Base-by-base conservation (phyloP, 2,329 filamentous ascomycete species). In the Torrubiellomyces zombiae region DNA sequence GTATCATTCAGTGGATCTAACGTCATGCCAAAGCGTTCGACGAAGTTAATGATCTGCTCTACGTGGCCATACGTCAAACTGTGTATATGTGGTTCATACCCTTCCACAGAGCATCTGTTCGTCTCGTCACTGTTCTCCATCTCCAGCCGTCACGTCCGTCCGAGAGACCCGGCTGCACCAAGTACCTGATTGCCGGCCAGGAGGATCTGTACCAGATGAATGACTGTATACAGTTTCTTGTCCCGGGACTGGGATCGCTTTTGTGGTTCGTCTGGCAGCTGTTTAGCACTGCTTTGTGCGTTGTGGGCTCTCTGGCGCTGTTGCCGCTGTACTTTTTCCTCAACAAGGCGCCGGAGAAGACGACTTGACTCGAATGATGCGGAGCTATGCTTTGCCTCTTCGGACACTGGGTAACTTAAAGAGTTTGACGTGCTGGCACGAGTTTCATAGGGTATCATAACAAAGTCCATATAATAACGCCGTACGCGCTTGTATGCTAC, bases 171-270 rank as follows among this genome's bases (percentile, higher is more conserved):
- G 39, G 38, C 17, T 39, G 28, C n/a, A 28, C 33, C 12, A 43
- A 35, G 16, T 89, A 83, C 52, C 78, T 74, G 43, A 85, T 92
- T 33, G 48, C 58, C 6, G 64, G 60, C 11, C 83, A 93, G 44
- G 73, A 91, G 35, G 82, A 93, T 43, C 52, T 85, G 6, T 92
- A 92, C 42, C 79, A 86, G 39, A 59, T 70, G 1, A 74, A 71
- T 24, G 75, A 92, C 36, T 75, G 74, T 33, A 55, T 86, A 32
- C 74, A 75, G 38, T 89, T 91, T 42, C 38, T 85, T 11, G 39
- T 65, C 10, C 70, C 75, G 8, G 61, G 66, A 0, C 50, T 74
- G 0, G 70, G 67, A 0, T 49, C 56, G 6, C 40, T 65, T 14
- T 47, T 82, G 2, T 57, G 66, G 48, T 33, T 60, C 3, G 7